Conservation (phyloP, 176 grass and related monocot genomes). For the Oryza glaberrima region DNA sequence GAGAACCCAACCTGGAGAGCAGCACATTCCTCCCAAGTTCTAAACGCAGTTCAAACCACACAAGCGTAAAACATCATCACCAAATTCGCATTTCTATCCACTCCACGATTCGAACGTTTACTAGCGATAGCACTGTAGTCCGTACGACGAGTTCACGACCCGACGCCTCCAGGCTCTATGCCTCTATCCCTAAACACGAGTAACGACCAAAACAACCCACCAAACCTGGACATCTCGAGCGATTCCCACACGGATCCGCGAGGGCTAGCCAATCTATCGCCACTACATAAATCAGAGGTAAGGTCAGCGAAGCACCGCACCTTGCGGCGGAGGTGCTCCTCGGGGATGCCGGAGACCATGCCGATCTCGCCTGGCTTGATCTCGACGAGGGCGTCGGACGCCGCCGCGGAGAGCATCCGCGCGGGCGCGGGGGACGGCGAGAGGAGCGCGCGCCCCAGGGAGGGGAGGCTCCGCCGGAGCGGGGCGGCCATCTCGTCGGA, state of each 20-base stretch:
- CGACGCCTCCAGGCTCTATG: neutral
- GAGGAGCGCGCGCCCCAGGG: constrained; percentile 52
- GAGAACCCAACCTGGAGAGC: neutral
- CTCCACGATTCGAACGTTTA: neutral
- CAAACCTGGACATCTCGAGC: constrained; percentile 2
- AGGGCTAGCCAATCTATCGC: neutral
- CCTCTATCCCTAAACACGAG: neutral
- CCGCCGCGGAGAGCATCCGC: constrained; percentile 59
- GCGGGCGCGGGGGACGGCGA: constrained; percentile 21
- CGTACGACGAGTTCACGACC: neutral
- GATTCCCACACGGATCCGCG: constrained; percentile 28
- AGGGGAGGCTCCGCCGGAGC: constrained; percentile 61
- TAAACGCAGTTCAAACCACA: constrained; percentile 1
- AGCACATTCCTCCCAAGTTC: constrained; percentile 7
- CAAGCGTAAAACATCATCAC: neutral
- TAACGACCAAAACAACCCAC: neutral
- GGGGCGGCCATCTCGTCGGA: constrained; percentile 69
- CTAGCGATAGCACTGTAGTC: neutral
- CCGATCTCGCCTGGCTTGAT: constrained; percentile 90
- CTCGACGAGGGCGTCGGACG: constrained; percentile 73
- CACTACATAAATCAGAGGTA: neutral
- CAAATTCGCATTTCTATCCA: neutral
- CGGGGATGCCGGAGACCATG: constrained; percentile 88
- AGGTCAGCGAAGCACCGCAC: constrained; percentile 42
- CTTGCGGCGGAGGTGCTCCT: constrained; percentile 81